phyloP scores from a whole-genome alignment of 129 eudicot genomes.

The Chrysanthemum seticuspe region DNA sequence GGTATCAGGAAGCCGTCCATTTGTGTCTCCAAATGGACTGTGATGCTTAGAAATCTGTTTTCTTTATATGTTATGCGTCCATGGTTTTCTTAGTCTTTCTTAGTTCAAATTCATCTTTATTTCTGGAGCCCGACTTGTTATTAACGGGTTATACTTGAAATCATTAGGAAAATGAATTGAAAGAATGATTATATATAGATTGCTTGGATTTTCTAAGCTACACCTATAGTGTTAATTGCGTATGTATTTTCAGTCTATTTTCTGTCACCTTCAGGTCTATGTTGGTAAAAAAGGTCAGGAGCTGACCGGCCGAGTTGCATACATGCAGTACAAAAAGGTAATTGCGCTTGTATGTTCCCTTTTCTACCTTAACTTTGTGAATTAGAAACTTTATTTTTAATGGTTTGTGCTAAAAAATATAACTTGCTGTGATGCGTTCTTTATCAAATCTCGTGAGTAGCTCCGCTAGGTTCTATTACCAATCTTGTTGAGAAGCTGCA shows the following conservation, averaged over 20 bases:
- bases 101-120: background rate
- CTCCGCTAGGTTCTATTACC: background rate
- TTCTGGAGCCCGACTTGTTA: background rate
- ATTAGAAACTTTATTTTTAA: no score
- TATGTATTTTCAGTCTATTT: background rate
- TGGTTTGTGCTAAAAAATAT: background rate
- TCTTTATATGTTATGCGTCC: background rate
- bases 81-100: background rate
- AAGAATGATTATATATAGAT: background rate
- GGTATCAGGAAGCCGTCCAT: background rate
- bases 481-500: background rate
- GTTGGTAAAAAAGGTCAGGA: slow-evolving; percentile 68
- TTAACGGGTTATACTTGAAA: background rate
- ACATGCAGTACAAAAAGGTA: slow-evolving; percentile 77
- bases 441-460: background rate
- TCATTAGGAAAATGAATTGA: background rate
- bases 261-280: slow-evolving; percentile 59
- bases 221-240: background rate
- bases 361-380: background rate
- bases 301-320: slow-evolving; percentile 75
- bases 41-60: background rate
- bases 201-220: background rate
- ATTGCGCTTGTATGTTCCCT: background rate
- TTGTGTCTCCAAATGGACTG: background rate
- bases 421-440: slow-evolving; percentile 1